Evolutionary conservation across 83 land plant species (phyloP), one percentile per base, ranked within the genome.

Genomic region (Picea mariana): DNA sequence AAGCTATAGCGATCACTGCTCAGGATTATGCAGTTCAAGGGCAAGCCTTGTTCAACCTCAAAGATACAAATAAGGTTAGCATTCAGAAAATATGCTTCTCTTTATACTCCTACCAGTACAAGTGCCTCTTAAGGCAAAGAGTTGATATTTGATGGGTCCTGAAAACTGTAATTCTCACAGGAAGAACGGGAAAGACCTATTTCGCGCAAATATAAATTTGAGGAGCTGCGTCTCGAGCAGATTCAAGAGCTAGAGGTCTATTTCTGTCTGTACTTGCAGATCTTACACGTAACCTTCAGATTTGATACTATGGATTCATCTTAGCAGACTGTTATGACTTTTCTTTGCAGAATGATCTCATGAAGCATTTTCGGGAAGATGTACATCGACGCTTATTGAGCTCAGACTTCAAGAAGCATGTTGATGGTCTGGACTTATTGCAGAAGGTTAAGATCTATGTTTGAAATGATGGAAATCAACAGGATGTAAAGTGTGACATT

Each of bases 351-450:
- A 81, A 24, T 89, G 99, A 95, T 77, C 52, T 97, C 26, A 84
- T 90, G 81, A 97, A 83, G 79, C 87, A 92, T 81, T 93, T 97
- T 62, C 88, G 99, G 79, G 99, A 97, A 85, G 99, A 97, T 87
- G 67, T 97, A 31, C 91, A 93, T 79, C 84, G 92, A 62, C 82
- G 97, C 52, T 87, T 98, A 12, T 82, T 96, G 55, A 98, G 99
- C 75, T 91, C 90, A 16, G 99, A 98, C 78, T 98, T 98, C 84
- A 98, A 96, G 87, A 98, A 98, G 89, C 99, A 98, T 86, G 92
- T 98, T 38, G 99, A 98, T 71, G 99, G 99, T 11, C 88, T 98
- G 69, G 99, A 98, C 47, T 52, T 96, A 83, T 82, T 98, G 67
- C 99, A 98, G 82, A 98, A 92, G 99, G 99, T n/a, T n/a, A n/a